Conservation (phyloP, 2,329 filamentous ascomycete genomes). For the Neonectria punicea region DNA sequence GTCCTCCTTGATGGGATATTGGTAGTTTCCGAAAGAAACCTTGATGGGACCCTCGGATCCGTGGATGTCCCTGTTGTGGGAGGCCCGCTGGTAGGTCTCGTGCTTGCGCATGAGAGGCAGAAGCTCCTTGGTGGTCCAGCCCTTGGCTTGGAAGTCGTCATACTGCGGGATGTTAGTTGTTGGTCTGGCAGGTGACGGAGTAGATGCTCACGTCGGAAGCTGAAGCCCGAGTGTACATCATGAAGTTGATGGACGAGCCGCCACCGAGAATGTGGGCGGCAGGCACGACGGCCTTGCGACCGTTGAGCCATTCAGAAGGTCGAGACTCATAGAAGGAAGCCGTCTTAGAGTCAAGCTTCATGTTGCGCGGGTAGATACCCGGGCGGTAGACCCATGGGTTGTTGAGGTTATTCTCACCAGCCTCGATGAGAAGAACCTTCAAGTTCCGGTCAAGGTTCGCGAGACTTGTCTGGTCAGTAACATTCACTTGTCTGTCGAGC, state of each 20-base stretch:
- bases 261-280: constrained; percentile 78
- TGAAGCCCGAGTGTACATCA: constrained; percentile 60
- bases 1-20: constrained; percentile 84
- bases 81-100: constrained; percentile 78
- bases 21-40: constrained; percentile 83
- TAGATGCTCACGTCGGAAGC: constrained; percentile 38
- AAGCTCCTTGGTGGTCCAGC: constrained; percentile 81
- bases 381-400: constrained; percentile 82
- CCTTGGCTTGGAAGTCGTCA: constrained; percentile 82
- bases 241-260: constrained; percentile 81
- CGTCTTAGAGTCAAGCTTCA: constrained; percentile 78
- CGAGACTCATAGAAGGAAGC: constrained; percentile 84
- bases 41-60: constrained; percentile 85
- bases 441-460: constrained; percentile 82
- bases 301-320: constrained; percentile 77
- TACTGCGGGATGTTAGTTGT: constrained; percentile 62
- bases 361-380: constrained; percentile 81
- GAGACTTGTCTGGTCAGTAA: constrained; percentile 57
- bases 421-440: constrained; percentile 75
- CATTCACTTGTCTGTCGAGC: constrained; percentile 41
- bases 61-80: constrained; percentile 73
- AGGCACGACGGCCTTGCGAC: constrained; percentile 78
- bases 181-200: neutral
- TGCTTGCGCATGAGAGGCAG: constrained; percentile 83
- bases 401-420: constrained; percentile 78